Conservation (phyloP, 1,284 basidiomycete genomes). For the Ceratobasidium sp. region DNA sequence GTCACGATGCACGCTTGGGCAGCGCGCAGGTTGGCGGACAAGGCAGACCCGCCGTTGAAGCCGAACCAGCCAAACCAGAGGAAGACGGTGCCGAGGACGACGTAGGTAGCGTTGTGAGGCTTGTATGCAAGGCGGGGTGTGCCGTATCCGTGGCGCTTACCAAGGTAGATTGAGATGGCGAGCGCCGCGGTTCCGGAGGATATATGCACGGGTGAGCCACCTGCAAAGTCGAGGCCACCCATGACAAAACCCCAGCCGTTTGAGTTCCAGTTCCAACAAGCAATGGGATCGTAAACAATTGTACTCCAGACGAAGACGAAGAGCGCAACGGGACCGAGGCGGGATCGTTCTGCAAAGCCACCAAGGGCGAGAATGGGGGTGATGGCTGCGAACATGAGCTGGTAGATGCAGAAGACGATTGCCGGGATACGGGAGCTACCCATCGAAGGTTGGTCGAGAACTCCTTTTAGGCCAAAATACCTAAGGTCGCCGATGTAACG, state of each 20-base stretch:
- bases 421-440: conserved; percentile 81
- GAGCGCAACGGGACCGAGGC: conserved; percentile 86
- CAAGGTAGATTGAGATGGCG: conserved; percentile 93
- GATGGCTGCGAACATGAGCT: conserved; percentile 89
- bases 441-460: conserved; percentile 80
- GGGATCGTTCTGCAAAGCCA: conserved; percentile 91
- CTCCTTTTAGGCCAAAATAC: conserved; percentile 87
- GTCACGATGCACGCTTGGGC: conserved; percentile 93
- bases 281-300: conserved; percentile 92
- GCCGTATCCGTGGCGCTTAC: conserved; percentile 84
- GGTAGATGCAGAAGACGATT: conserved; percentile 89
- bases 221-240: conserved; percentile 91
- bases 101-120: conserved; percentile 88
- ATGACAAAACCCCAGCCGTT: conserved; percentile 86
- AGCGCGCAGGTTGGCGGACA: conserved; percentile 89
- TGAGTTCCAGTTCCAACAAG: conserved; percentile 94
- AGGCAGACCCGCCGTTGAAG: conserved; percentile 84
- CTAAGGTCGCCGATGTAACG: conserved; percentile 52
- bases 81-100: conserved; percentile 91
- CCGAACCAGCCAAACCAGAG: conserved; percentile 99
- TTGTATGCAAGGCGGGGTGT: conserved; percentile 92
- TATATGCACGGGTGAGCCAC: conserved; percentile 95
- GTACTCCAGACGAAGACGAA: conserved; percentile 95
- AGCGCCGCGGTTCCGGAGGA: conserved; percentile 90
- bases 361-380: conserved; percentile 83